Percentiles rank a stretch among this genome's conserved stretches.
Evolutionary conservation across 2,329 filamentous ascomycete genomes (phyloP).

Genomic region (Colletotrichum costaricense): DNA sequence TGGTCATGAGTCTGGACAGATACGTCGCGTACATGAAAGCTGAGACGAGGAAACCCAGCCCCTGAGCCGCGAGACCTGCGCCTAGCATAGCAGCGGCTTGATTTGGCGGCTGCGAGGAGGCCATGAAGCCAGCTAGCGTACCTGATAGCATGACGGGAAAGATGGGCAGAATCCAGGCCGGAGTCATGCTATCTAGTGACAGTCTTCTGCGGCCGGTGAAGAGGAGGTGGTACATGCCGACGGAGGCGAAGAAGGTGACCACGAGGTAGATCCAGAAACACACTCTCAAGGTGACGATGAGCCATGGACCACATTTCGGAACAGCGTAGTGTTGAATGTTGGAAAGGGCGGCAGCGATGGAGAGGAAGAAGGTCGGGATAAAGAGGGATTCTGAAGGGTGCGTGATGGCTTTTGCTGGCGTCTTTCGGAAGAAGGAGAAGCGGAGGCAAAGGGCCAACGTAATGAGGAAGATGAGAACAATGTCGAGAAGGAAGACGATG

Average conservation of each 20-base stretch:
- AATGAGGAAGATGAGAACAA: slow-evolving; percentile 64
- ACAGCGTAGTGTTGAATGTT: slow-evolving; percentile 63
- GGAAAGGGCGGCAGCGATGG: slow-evolving; percentile 68
- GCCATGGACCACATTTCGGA: slow-evolving; percentile 57
- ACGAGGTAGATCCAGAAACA: slow-evolving; percentile 72
- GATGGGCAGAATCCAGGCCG: slow-evolving; percentile 71
- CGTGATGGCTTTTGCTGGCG: slow-evolving; percentile 55
- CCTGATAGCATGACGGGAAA: slow-evolving; percentile 74
- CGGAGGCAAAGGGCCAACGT: slow-evolving; percentile 58
- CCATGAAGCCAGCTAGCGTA: slow-evolving; percentile 67
- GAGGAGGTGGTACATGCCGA: slow-evolving; percentile 68
- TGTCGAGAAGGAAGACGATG: slow-evolving; percentile 66
- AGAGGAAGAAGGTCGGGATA: slow-evolving; percentile 71
- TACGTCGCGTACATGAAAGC: slow-evolving; percentile 71
- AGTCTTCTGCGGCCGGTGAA: slow-evolving; percentile 60
- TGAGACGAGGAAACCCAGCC: slow-evolving; percentile 68
- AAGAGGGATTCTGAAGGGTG: slow-evolving; percentile 69
- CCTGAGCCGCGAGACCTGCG: slow-evolving; percentile 70
- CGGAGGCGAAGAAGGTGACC: slow-evolving; percentile 62
- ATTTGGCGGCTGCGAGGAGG: slow-evolving; percentile 56
- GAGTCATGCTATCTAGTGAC: slow-evolving; percentile 64
- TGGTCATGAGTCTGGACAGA: slow-evolving; percentile 67
- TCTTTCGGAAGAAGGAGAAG: slow-evolving; percentile 58
- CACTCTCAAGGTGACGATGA: slow-evolving; percentile 63
- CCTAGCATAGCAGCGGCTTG: slow-evolving; percentile 64